phyloP scores from a whole-genome alignment of 2,329 filamentous ascomycete genomes.

The Talaromyces sp. region DNA sequence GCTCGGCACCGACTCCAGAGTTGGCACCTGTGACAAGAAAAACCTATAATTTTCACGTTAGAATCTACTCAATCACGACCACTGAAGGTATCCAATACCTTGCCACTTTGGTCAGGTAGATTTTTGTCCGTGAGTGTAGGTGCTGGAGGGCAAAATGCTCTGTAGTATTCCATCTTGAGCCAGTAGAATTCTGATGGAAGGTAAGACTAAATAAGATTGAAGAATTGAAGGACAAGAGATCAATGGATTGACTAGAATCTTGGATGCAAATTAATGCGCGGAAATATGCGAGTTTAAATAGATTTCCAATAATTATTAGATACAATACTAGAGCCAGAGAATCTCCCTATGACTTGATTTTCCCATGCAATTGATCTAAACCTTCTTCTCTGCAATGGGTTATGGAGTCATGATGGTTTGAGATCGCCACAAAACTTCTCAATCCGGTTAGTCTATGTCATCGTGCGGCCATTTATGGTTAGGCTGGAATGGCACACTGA shows the following conservation, averaged over 20 bases:
- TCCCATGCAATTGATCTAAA: background rate
- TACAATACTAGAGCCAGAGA: background rate
- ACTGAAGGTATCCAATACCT: background rate
- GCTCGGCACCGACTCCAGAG: conserved; percentile 27
- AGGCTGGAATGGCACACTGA: background rate
- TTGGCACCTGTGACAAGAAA: conserved; percentile 33
- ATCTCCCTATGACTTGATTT: background rate
- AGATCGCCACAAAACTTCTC: background rate
- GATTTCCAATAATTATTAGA: too few relatives aligned
- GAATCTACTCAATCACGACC: background rate
- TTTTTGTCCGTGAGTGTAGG: conserved; percentile 25
- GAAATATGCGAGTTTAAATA: background rate
- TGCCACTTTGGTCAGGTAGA: conserved; percentile 23
- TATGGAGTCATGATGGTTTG: background rate
- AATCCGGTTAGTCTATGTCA: background rate
- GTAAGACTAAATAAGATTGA: background rate
- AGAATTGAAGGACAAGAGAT: background rate
- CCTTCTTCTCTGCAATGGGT: conserved; percentile 1
- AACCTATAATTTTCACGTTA: conserved; percentile 9
- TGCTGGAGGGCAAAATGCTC: conserved; percentile 11
- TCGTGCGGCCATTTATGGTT: background rate
- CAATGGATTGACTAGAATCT: background rate
- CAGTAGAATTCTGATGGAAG: background rate
- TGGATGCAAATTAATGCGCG: background rate
- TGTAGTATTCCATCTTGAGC: background rate